Conservation (phyloP, 2,329 filamentous ascomycete species). For the Penicillium sclerotiorum region DNA sequence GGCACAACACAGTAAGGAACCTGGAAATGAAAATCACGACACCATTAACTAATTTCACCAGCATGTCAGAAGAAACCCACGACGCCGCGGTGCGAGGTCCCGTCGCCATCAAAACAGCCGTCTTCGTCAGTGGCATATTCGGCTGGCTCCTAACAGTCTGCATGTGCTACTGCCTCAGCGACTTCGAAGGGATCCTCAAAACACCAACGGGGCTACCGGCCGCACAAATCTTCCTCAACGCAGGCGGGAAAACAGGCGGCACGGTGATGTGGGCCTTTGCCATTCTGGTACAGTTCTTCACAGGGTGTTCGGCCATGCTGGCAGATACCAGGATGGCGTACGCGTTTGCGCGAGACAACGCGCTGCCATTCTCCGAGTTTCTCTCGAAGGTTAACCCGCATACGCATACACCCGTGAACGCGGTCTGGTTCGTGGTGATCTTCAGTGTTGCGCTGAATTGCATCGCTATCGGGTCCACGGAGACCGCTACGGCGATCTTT, state of each 20-base stretch:
- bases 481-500: constrained; percentile 54
- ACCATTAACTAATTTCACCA: too few relatives aligned
- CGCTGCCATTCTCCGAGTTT: constrained; percentile 62
- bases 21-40: too few relatives aligned
- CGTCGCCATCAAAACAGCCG: constrained; percentile 60
- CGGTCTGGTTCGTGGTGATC: constrained; percentile 65
- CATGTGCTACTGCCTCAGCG: constrained; percentile 64
- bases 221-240: constrained; percentile 63
- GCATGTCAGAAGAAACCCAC: constrained; percentile 68
- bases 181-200: constrained; percentile 58
- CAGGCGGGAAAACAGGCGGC: constrained; percentile 59
- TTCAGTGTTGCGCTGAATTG: constrained; percentile 58
- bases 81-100: constrained; percentile 64
- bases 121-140: constrained; percentile 61
- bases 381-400: constrained; percentile 56
- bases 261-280: constrained; percentile 64
- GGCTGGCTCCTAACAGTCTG: constrained; percentile 67
- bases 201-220: constrained; percentile 64
- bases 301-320: constrained; percentile 65
- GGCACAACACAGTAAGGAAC: constrained; percentile 66
- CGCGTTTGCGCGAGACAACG: constrained; percentile 62
- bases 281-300: constrained; percentile 67
- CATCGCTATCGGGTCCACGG: constrained; percentile 48
- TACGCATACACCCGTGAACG: constrained; percentile 63
- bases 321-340: constrained; percentile 66